A percentile compares a stretch with the other conserved stretches of the same genome.
Evolutionary conservation across 2,329 filamentous ascomycete genomes (phyloP).

Genomic region (Zymoseptoria brevis): DNA sequence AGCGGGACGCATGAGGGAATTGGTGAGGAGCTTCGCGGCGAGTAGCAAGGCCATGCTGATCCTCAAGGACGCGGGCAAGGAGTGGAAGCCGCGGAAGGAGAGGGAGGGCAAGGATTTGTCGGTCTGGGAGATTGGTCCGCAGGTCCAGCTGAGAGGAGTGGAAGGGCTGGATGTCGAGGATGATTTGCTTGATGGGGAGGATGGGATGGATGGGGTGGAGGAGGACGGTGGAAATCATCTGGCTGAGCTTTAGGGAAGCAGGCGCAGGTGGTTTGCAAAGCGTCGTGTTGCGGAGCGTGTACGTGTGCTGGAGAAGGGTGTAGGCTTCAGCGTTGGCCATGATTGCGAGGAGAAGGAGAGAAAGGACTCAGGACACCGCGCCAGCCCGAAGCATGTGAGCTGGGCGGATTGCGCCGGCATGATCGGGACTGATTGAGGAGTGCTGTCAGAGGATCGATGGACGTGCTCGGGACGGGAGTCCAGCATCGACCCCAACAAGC

Average conservation of each 20-base stretch:
- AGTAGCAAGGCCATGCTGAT: slow-evolving; percentile 64
- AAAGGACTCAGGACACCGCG: neutral
- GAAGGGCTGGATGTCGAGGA: neutral
- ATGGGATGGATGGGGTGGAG: neutral
- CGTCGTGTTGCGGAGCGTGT: neutral
- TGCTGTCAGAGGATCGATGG: too few species aligned
- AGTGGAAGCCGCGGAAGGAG: slow-evolving; percentile 36
- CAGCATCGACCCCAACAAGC: too few species aligned
- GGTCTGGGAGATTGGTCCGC: slow-evolving; percentile 35
- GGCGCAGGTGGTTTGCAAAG: neutral
- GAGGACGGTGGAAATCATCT: neutral
- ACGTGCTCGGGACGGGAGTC: too few species aligned
- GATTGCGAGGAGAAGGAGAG: neutral
- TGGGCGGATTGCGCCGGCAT: neutral
- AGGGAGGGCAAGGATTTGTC: slow-evolving; percentile 35
- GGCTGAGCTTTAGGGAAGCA: neutral
- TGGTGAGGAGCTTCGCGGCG: slow-evolving; percentile 57
- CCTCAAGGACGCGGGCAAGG: slow-evolving; percentile 37
- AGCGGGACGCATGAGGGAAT: slow-evolving; percentile 37
- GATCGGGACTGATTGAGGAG: neutral
- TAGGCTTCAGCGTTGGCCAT: neutral
- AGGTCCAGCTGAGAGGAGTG: slow-evolving; percentile 14
- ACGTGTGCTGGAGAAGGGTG: neutral
- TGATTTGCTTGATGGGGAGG: neutral
- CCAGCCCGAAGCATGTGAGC: neutral